Base-by-base conservation (phyloP, 345 rosid genomes). In the Salix dunnii region DNA sequence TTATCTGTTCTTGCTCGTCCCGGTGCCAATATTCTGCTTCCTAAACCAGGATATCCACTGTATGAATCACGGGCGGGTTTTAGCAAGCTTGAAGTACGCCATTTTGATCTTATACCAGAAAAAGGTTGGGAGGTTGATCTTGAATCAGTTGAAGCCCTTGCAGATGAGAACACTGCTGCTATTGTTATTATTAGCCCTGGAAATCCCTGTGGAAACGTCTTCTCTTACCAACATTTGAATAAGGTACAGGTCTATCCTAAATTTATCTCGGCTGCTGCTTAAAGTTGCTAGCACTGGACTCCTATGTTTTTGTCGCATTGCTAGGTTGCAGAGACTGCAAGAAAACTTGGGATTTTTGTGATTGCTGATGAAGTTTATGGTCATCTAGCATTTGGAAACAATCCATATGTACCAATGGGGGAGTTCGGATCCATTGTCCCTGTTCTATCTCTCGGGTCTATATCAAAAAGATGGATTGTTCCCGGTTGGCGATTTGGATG, bases 401-500 rank as follows among this genome's bases (percentile, higher is more conserved):
- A 73, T 10, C 88, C 85, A 2, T 92, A 82, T 74, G 85, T 88
- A 36, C 85, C 90, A 1, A 86, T 89, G 91, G 91, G 76, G 5
- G 79, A 58, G 38, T 92, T 90, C n/a, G 90, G 84, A 42, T 88
- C 90, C 1, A 82, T 83, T 6, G 90, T 83, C 1, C 92, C 92
- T 5, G 88, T 89, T 11, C 3, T 90, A 36, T 85, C 94, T 0
- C 78, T 89, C 2, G 92, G 91, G 21, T 91, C 94, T 20, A 71
- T 90, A 76, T 90, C 91, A 2, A 92, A 92, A 74, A 87, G 88
- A 77, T 90, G 87, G 89, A 70, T 84, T 27, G 91, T 90, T 63
- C 97, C 90, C 21, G 89, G 91, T 3, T 92, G 92, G 94, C 76
- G 87, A 64, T 72, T 88, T 65, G 87, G 92, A 33, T 92, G 97